These are phyloP conservation scores for Geranium incanum DNA, from an alignment of 441 rosid genomes.

Conservation along the genomic window DNA sequence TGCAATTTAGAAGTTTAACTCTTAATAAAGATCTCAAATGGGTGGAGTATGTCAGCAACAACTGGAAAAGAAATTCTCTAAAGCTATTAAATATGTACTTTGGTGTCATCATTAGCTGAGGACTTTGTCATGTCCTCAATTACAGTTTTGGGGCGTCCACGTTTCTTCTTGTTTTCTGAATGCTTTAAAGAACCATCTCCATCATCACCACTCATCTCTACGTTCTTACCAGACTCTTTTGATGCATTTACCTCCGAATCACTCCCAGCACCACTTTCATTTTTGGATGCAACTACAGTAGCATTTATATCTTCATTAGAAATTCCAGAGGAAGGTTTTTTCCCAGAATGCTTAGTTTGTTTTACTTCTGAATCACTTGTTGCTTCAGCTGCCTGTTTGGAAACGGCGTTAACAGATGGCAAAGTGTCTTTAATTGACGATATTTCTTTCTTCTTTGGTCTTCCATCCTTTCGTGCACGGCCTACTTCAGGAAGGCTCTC, in stretches of 20 bases:
- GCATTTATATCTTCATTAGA: slow-evolving; percentile 40
- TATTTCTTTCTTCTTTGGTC: slow-evolving; percentile 49
- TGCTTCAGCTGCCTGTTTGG: slow-evolving; percentile 43
- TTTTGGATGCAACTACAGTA: slow-evolving; percentile 34
- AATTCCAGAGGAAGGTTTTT: slow-evolving; percentile 35
- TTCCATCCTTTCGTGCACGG: slow-evolving; percentile 11
- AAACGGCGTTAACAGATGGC: slow-evolving; percentile 35
- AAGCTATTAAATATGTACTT: slow-evolving; percentile 30
- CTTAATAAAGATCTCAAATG: slow-evolving; percentile 4
- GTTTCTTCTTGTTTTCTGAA: slow-evolving; percentile 48
- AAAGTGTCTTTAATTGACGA: slow-evolving; percentile 31
- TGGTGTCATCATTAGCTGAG: slow-evolving; percentile 45
- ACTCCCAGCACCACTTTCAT: slow-evolving; percentile 36
- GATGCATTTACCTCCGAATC: slow-evolving; percentile 47
- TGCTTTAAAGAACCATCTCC: slow-evolving; percentile 42
- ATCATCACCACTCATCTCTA: slow-evolving; percentile 30
- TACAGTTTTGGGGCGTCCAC: slow-evolving; percentile 40
- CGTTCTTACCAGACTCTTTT: slow-evolving; percentile 52
- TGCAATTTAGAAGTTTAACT: slow-evolving; percentile 20
- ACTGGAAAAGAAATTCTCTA: slow-evolving; percentile 11
- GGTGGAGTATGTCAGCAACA: slow-evolving; percentile 14
- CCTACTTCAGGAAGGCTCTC: slow-evolving; percentile 8
- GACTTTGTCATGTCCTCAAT: slow-evolving; percentile 37
- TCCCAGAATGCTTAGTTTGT: slow-evolving; percentile 34
- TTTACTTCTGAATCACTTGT: slow-evolving; percentile 50